phyloP scores from a whole-genome alignment of 1,284 basidiomycete genomes.

The Coniophora puteana region DNA sequence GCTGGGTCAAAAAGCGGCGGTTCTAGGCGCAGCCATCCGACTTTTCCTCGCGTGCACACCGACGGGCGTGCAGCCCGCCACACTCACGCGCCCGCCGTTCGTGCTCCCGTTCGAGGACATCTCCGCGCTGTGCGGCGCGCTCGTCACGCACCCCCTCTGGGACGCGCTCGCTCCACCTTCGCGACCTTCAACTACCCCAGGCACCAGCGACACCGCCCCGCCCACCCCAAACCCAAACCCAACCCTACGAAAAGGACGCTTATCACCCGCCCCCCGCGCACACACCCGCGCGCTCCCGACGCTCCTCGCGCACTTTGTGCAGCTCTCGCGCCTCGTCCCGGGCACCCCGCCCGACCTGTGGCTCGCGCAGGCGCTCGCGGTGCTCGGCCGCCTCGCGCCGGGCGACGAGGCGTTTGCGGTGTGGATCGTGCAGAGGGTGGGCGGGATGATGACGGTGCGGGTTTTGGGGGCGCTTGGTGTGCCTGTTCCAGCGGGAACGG shows the following conservation, averaged over 20 bases:
- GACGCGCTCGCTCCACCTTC: slow-evolving; percentile 20
- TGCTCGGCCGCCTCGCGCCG: slow-evolving; percentile 51
- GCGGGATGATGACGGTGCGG: slow-evolving; percentile 28
- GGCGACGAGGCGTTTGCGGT: slow-evolving; percentile 61
- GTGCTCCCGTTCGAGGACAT: slow-evolving; percentile 51
- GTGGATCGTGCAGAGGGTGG: slow-evolving; percentile 35
- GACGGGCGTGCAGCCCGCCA: slow-evolving; percentile 25
- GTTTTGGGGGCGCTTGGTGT: slow-evolving; percentile 14
- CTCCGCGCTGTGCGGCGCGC: slow-evolving; percentile 45
- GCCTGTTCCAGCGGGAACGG: too few relatives aligned
- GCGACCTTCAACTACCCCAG: slow-evolving; percentile 4
- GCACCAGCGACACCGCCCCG: too few relatives aligned
- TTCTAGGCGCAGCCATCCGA: slow-evolving; percentile 49
- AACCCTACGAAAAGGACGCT: too few relatives aligned
- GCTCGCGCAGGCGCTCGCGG: slow-evolving; percentile 59
- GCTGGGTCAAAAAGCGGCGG: slow-evolving; percentile 9
- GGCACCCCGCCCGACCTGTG: slow-evolving; percentile 53
- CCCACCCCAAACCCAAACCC: too few relatives aligned
- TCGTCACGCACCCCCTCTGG: slow-evolving; percentile 52
- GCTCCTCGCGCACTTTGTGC: slow-evolving; percentile 52
- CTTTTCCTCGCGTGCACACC: slow-evolving; percentile 62
- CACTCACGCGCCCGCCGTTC: slow-evolving; percentile 45
- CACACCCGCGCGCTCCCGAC: slow-evolving; percentile 49
- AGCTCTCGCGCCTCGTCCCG: slow-evolving; percentile 51
- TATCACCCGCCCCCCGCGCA: slow-evolving; percentile 20